phyloP scores from a whole-genome alignment of 805 yeast species.

The Candida vaughaniae region DNA sequence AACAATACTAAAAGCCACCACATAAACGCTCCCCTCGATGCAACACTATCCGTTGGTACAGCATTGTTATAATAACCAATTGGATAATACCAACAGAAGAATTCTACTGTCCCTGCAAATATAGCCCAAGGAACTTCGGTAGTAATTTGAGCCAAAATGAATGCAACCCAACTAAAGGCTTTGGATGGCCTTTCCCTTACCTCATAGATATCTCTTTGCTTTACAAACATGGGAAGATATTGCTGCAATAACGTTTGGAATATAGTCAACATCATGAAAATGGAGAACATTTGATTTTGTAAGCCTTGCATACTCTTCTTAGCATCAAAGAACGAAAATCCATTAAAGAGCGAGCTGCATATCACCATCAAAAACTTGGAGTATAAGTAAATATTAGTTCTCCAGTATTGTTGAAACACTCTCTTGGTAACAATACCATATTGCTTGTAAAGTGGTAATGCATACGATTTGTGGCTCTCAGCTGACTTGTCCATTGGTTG shows the following conservation, averaged over 20 bases:
- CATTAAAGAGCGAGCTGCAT: conserved; percentile 61
- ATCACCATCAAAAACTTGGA: conserved; percentile 59
- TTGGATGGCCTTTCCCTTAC: conserved; percentile 46
- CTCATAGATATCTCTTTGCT: conserved; percentile 46
- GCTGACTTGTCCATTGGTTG: conserved; percentile 23
- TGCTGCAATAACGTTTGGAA: conserved; percentile 42
- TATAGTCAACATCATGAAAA: conserved; percentile 44
- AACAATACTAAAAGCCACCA: conserved; percentile 30
- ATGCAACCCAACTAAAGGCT: conserved; percentile 44
- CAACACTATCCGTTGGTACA: conserved; percentile 37
- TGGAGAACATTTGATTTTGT: conserved; percentile 66
- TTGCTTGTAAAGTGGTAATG: conserved; percentile 28
- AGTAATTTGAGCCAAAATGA: conserved; percentile 38
- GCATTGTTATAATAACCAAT: conserved; percentile 51
- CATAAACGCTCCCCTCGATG: conserved; percentile 36
- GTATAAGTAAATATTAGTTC: conserved; percentile 61
- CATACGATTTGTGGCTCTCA: conserved; percentile 30
- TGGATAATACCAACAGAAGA: conserved; percentile 63
- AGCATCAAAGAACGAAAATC: conserved; percentile 71
- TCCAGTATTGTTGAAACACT: conserved; percentile 39
- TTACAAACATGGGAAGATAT: conserved; percentile 42
- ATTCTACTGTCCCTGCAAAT: conserved; percentile 40
- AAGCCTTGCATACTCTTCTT: conserved; percentile 51
- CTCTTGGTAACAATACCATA: conserved; percentile 31
- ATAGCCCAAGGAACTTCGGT: conserved; percentile 51